These are phyloP conservation scores for Aureobasidium subglaciale DNA, from an alignment of 2,329 filamentous ascomycete species.

Conservation along the genomic window DNA sequence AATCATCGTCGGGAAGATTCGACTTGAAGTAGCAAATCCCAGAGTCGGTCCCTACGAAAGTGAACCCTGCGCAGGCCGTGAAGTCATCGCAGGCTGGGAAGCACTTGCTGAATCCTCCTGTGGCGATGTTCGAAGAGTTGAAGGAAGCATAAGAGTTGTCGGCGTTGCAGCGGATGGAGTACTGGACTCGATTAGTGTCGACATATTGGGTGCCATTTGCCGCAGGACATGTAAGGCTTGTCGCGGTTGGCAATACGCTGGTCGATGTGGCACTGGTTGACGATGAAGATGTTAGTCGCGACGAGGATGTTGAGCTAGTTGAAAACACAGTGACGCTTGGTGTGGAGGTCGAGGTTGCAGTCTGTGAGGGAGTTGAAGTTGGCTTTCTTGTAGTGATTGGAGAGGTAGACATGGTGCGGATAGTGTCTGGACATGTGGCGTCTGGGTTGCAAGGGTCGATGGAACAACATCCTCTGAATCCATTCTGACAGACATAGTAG, in stretches of 20 bases:
- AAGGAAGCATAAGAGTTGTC: conserved; percentile 23
- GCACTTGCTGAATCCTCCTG: conserved; percentile 25
- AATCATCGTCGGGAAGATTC: conserved; percentile 18
- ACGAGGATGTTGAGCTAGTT: background rate
- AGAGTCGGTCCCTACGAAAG: conserved; percentile 22
- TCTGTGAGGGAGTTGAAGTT: background rate
- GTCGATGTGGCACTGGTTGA: background rate
- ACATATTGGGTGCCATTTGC: conserved; percentile 21
- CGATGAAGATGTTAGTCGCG: background rate
- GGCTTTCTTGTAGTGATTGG: background rate
- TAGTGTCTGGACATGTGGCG: conserved; percentile 18
- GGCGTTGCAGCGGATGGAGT: conserved; percentile 24
- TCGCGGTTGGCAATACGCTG: conserved; percentile 9
- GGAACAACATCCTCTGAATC: conserved; percentile 25
- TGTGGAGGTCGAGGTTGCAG: background rate
- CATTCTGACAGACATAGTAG: conserved; percentile 22
- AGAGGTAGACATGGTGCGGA: background rate
- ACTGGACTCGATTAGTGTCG: conserved; percentile 22
- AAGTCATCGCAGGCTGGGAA: conserved; percentile 24
- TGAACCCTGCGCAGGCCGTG: conserved; percentile 24
- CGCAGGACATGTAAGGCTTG: conserved; percentile 21
- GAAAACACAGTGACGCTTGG: background rate
- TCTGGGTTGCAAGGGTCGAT: conserved; percentile 22
- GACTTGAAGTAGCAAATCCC: conserved; percentile 26
- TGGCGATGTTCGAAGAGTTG: conserved; percentile 19